Percentiles rank a stretch among this genome's conserved stretches.
Conservation (phyloP, 495 filamentous ascomycete species). For the Penicillium coffeae region DNA sequence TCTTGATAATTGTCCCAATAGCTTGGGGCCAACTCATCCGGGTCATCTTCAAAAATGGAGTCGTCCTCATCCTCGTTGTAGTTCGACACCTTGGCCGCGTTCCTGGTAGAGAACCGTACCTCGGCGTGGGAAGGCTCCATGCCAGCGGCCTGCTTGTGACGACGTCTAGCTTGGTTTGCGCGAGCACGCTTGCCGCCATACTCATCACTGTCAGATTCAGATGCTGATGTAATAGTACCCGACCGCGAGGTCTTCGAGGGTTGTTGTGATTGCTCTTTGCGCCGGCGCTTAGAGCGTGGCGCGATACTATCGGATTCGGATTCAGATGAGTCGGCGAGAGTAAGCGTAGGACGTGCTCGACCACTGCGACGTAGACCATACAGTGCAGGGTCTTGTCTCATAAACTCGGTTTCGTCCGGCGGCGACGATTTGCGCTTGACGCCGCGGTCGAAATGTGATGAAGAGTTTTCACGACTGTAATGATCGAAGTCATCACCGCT, state of each 20-base stretch:
- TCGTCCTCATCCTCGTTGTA: conserved; percentile 88
- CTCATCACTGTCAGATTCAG: conserved; percentile 53
- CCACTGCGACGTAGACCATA: conserved; percentile 90
- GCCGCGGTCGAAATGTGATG: conserved; percentile 61
- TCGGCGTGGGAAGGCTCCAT: conserved; percentile 60
- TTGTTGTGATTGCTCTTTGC: conserved; percentile 35
- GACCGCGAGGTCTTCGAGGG: conserved; percentile 47
- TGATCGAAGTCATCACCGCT: conserved; percentile 51
- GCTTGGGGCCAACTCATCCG: conserved; percentile 50
- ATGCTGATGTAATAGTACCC: conserved; percentile 39
- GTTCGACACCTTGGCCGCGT: conserved; percentile 77
- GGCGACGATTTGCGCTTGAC: conserved; percentile 72
- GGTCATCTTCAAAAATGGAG: conserved; percentile 69
- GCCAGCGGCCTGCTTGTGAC: conserved; percentile 55
- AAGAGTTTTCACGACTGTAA: conserved; percentile 55
- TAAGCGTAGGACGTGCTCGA: conserved; percentile 50
- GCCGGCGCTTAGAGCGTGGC: conserved; percentile 39
- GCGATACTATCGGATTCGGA: conserved; percentile 49
- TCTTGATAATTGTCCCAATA: conserved; percentile 64
- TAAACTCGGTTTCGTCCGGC: conserved; percentile 76
- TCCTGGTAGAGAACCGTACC: conserved; percentile 86
- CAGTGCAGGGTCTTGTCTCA: conserved; percentile 88
- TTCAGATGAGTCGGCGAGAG: conserved; percentile 71
- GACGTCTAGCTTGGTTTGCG: conserved; percentile 67
- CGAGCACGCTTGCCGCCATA: conserved; percentile 72